Evolutionary conservation across 2,329 filamentous ascomycete genomes (phyloP).

Genomic region (Trichoderma semiorbis): DNA sequence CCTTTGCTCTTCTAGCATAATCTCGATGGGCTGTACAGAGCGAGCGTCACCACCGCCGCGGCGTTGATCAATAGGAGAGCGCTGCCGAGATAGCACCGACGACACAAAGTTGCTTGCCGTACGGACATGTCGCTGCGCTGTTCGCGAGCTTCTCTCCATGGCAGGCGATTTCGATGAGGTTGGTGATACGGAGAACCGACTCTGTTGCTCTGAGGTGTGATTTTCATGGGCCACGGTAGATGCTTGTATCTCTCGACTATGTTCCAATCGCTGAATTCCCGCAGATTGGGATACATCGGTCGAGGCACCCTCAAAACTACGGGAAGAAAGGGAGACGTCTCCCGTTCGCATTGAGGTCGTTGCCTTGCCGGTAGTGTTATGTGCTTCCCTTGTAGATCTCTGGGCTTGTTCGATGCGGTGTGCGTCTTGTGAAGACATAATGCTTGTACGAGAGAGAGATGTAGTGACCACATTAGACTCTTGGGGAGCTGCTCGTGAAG

Average conservation of each 20-base stretch:
- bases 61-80: constrained; percentile 8
- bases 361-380: not conserved
- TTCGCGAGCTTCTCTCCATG: not conserved
- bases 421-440: not conserved
- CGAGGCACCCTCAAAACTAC: not conserved
- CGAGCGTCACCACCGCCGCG: not conserved
- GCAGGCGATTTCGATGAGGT: not conserved
- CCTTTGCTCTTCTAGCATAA: not conserved
- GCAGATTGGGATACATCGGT: not conserved
- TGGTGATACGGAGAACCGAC: constrained; percentile 17
- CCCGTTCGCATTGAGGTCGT: not conserved
- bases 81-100: constrained; percentile 5
- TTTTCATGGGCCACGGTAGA: not conserved
- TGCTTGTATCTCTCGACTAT: not conserved
- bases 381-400: not conserved
- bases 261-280: constrained; percentile 21
- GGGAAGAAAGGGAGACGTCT: not conserved
- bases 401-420: not conserved
- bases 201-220: not conserved
- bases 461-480: not conserved
- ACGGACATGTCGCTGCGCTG: not conserved
- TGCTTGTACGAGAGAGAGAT: not conserved
- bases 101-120: constrained; percentile 5
- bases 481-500: constrained; percentile 42
- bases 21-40: constrained; percentile 7